phyloP scores from a whole-genome alignment of 1,284 basidiomycete species.

The Vanrija humicola region DNA sequence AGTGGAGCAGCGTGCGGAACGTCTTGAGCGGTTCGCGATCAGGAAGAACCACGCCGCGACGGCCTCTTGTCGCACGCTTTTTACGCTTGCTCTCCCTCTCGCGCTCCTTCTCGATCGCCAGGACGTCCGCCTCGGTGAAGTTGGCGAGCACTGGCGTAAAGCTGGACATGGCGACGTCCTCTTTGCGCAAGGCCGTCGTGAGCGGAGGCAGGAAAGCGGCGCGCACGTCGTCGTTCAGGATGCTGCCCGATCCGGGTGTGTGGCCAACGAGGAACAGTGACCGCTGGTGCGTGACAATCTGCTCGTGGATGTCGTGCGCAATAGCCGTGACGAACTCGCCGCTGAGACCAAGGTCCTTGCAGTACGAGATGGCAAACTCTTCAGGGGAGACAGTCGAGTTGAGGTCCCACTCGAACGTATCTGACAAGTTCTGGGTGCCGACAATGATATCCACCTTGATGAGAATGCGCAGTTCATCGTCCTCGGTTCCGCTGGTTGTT shows the following conservation, averaged over 20 bases:
- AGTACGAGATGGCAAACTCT: conserved; percentile 84
- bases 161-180: conserved; percentile 64
- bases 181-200: conserved; percentile 58
- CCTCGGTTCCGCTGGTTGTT: conserved; percentile 41
- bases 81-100: conserved; percentile 86
- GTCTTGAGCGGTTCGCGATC: conserved; percentile 92
- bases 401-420: conserved; percentile 98
- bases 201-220: conserved; percentile 81
- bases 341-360: conserved; percentile 78
- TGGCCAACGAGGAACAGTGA: conserved; percentile 89
- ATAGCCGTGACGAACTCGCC: conserved; percentile 97
- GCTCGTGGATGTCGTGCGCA: conserved; percentile 92
- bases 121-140: conserved; percentile 82
- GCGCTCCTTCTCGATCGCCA: conserved; percentile 82
- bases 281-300: conserved; percentile 86
- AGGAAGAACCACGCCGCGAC: conserved; percentile 82
- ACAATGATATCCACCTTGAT: conserved; percentile 96
- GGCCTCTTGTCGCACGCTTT: conserved; percentile 75
- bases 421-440: conserved; percentile 86
- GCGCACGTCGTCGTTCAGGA: conserved; percentile 89
- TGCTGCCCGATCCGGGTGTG: conserved; percentile 68
- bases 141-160: conserved; percentile 87
- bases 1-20: conserved; percentile 70
- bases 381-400: conserved; percentile 77
- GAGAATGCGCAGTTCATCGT: conserved; percentile 80